Conservation (phyloP, 148 eudicot genomes). For the Talinum fruticosum region DNA sequence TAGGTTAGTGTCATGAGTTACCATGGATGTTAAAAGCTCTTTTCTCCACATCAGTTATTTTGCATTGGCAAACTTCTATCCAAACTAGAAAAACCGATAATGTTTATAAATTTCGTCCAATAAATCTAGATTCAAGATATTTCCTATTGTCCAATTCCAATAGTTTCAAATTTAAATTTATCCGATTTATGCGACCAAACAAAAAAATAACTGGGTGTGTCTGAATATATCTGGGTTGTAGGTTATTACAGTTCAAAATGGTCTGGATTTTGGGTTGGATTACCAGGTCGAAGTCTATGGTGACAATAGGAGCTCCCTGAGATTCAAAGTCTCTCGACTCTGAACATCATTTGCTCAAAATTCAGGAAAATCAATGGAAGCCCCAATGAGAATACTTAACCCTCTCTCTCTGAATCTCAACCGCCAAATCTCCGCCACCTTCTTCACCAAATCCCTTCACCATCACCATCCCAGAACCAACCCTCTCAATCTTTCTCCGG, state of each 20-base stretch:
- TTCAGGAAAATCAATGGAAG: conserved; percentile 15
- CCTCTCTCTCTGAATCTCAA: conserved; percentile 12
- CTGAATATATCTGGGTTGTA: neutral
- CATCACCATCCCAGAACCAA: neutral
- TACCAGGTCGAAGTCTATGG: neutral
- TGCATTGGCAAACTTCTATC: too few relatives aligned
- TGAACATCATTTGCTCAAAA: neutral
- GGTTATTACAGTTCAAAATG: neutral
- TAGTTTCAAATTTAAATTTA: too few relatives aligned
- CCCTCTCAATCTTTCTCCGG: neutral
- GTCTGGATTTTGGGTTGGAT: neutral
- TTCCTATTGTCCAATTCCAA: too few relatives aligned
- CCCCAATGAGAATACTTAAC: conserved; percentile 16
- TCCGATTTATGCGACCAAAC: too few relatives aligned
- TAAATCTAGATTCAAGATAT: too few relatives aligned
- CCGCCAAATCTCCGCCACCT: conserved; percentile 7
- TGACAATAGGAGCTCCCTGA: too few relatives aligned
- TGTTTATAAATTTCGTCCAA: too few relatives aligned
- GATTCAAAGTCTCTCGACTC: too few relatives aligned
- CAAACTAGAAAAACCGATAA: too few relatives aligned
- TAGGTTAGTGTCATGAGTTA: neutral
- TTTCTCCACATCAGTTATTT: too few relatives aligned
- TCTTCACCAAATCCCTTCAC: conserved; percentile 12
- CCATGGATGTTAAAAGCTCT: too few relatives aligned
- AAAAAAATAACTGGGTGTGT: too few relatives aligned